These are phyloP conservation scores for Nyctanthes arbortristis DNA, from an alignment of 257 asterid genomes.

Conservation along the genomic window DNA sequence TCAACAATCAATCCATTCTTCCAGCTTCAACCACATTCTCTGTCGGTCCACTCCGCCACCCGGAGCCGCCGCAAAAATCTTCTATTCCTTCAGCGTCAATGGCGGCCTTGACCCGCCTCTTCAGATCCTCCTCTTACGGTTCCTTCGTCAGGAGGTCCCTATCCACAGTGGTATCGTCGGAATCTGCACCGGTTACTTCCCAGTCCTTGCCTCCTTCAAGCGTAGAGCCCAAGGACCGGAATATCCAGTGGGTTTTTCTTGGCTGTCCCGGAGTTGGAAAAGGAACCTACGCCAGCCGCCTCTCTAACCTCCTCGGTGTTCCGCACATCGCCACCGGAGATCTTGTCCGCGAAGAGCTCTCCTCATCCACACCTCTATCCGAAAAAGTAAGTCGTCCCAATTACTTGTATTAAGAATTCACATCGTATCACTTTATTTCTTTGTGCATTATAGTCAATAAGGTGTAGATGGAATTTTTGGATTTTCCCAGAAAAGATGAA, in stretches of 20 bases:
- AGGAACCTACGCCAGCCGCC: slow-evolving; percentile 96
- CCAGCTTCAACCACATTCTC: too few species aligned
- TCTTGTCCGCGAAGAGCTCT: slow-evolving; percentile 94
- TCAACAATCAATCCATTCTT: too few species aligned
- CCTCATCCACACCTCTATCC: slow-evolving; percentile 71
- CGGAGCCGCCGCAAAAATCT: slow-evolving; percentile 18
- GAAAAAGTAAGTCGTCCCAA: slow-evolving; percentile 64
- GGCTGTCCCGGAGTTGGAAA: slow-evolving; percentile 99
- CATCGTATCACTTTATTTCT: too few species aligned
- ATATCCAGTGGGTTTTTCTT: slow-evolving; percentile 84
- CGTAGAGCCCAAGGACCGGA: slow-evolving; percentile 59
- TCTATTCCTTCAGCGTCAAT: slow-evolving; percentile 37
- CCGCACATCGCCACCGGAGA: slow-evolving; percentile 99
- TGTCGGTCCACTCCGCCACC: too few species aligned
- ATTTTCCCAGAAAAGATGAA: background rate
- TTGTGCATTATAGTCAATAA: background rate
- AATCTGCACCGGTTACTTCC: slow-evolving; percentile 3
- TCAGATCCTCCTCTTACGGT: slow-evolving; percentile 46
- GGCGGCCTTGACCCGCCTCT: slow-evolving; percentile 87
- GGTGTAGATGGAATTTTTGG: background rate
- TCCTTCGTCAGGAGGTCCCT: slow-evolving; percentile 42
- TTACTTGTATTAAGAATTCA: too few species aligned
- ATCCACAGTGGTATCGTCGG: slow-evolving; percentile 43
- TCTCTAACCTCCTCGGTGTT: slow-evolving; percentile 73
- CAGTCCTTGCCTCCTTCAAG: slow-evolving; percentile 20